phyloP scores from a whole-genome alignment of 2,329 filamentous ascomycete species.

The Arachnomyces sp. region DNA sequence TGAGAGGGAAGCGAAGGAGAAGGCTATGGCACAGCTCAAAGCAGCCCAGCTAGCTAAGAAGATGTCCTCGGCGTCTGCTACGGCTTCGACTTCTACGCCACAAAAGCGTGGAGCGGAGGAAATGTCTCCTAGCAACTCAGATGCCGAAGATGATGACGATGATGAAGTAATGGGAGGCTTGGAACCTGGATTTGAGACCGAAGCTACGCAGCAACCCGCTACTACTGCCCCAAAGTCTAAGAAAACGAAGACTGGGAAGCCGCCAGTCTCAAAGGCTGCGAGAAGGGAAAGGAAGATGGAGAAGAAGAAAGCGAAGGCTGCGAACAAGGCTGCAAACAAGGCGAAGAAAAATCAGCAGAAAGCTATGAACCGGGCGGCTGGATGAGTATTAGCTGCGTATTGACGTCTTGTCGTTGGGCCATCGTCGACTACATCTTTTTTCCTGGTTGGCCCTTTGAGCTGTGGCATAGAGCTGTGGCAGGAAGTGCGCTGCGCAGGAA shows the following conservation, averaged over 20 bases:
- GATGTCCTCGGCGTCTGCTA: conserved; percentile 12
- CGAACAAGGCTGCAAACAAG: conserved; percentile 13
- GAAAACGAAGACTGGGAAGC: background rate
- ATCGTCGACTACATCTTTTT: too few relatives aligned
- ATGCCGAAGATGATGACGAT: conserved; percentile 8
- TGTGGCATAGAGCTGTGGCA: too few relatives aligned
- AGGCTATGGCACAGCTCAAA: conserved; percentile 42
- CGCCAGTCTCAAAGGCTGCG: conserved; percentile 9
- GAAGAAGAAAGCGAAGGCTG: conserved; percentile 16
- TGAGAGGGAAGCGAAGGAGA: conserved; percentile 44
- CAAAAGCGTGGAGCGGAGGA: conserved; percentile 10
- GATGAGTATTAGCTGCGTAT: too few relatives aligned
- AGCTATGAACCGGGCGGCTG: conserved; percentile 24
- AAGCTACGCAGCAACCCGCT: background rate
- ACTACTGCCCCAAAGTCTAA: background rate
- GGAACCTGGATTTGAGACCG: background rate
- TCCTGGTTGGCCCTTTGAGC: too few relatives aligned
- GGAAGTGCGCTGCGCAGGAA: too few relatives aligned
- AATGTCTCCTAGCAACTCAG: conserved; percentile 4
- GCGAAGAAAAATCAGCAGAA: conserved; percentile 33
- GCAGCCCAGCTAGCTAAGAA: conserved; percentile 38
- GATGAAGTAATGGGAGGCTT: too few relatives aligned
- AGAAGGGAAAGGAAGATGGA: conserved; percentile 22
- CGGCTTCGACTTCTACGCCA: conserved; percentile 14
- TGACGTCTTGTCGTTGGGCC: too few relatives aligned